Conservation (phyloP, 345 rosid species). For the Sonneratia alba region DNA sequence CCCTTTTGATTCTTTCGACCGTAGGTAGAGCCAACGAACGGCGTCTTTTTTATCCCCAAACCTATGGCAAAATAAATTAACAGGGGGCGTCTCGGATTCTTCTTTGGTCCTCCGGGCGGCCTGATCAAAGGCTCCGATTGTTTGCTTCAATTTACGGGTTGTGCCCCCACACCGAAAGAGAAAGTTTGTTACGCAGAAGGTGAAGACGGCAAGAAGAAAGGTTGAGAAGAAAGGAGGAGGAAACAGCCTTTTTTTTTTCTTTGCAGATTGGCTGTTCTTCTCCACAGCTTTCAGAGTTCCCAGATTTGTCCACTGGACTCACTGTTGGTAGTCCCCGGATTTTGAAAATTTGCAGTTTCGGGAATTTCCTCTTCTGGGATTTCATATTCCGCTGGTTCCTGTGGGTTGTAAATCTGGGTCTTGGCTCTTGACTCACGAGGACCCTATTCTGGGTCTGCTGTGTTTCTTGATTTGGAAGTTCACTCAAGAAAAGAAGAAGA, state of each 20-base stretch:
- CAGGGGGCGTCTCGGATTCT: slow-evolving; percentile 46
- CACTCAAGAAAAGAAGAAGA: background rate
- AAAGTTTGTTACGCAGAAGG: slow-evolving; percentile 22
- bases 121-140: slow-evolving; percentile 11
- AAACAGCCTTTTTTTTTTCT: background rate
- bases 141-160: slow-evolving; percentile 37
- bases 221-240: slow-evolving; percentile 9
- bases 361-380: slow-evolving; percentile 1
- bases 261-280: slow-evolving; percentile 5
- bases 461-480: background rate
- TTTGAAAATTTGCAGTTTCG: background rate
- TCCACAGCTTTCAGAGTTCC: background rate
- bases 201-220: slow-evolving; percentile 17
- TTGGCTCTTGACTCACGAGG: background rate
- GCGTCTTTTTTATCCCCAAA: no score
- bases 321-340: background rate
- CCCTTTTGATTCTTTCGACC: background rate
- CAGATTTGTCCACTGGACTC: background rate
- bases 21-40: background rate
- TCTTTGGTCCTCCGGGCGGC: slow-evolving; percentile 45
- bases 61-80: background rate
- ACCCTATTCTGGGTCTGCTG: background rate
- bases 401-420: slow-evolving; percentile 4
- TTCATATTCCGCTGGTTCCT: slow-evolving; percentile 11
- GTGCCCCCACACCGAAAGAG: slow-evolving; percentile 32